A percentile compares a stretch with the other conserved stretches of the same genome.
phyloP scores from a whole-genome alignment of 1,284 basidiomycete genomes.

The Melampsora americana region DNA sequence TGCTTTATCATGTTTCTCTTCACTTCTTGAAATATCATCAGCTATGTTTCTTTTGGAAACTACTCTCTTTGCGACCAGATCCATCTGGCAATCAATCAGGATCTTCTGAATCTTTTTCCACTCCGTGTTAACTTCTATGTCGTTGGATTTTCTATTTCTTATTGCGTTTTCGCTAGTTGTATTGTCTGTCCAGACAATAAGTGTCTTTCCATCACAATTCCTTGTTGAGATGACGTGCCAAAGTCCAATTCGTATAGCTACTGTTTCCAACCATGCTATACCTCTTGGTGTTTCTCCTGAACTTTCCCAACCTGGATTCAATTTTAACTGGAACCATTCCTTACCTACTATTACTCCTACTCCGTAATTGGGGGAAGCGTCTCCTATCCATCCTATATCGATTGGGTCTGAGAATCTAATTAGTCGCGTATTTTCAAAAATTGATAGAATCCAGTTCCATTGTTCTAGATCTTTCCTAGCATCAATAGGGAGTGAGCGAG shows the following conservation, averaged over 20 bases:
- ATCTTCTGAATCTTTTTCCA: too few relatives aligned
- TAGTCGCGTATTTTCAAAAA: conserved; percentile 6
- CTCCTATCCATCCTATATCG: conserved; percentile 10
- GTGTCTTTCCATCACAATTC: not conserved
- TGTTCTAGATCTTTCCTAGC: too few relatives aligned
- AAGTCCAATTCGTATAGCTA: not conserved
- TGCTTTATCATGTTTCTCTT: not conserved
- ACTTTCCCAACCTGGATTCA: not conserved
- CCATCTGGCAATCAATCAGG: too few relatives aligned
- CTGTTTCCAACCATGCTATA: too few relatives aligned
- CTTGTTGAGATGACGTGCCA: not conserved
- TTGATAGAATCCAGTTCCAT: not conserved
- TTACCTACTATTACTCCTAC: not conserved
- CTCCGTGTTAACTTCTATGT: too few relatives aligned
- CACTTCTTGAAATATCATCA: conserved; percentile 7
- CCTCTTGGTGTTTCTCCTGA: not conserved
- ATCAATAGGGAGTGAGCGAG: not conserved
- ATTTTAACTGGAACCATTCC: conserved; percentile 5
- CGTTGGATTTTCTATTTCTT: too few relatives aligned
- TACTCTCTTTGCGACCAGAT: conserved; percentile 11
- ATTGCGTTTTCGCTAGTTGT: too few relatives aligned
- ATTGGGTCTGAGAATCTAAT: not conserved
- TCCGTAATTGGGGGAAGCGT: not conserved
- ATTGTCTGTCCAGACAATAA: too few relatives aligned
- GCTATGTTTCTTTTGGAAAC: not conserved